Conservation (phyloP, 2,329 filamentous ascomycete species). For the Xylariaceae sp. region DNA sequence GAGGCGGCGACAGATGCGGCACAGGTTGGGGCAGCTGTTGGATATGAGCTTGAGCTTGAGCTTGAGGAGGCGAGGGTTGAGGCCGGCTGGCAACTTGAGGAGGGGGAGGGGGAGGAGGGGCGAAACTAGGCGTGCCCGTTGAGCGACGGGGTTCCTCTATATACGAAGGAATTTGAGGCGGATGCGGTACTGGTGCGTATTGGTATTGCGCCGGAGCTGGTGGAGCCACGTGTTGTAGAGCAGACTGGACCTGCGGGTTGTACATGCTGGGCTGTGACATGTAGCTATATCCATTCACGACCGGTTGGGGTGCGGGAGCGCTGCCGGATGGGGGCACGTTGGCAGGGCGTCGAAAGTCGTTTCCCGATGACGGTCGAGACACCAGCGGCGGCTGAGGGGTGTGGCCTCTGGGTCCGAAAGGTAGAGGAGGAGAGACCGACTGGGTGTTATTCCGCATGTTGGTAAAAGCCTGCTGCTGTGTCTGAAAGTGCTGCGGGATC, state of each 20-base stretch:
- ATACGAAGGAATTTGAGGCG: constrained; percentile 59
- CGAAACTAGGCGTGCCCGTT: constrained; percentile 64
- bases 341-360: constrained; percentile 70
- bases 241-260: constrained; percentile 53
- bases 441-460: constrained; percentile 78
- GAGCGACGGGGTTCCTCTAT: constrained; percentile 71
- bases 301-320: constrained; percentile 56
- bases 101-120: constrained; percentile 46
- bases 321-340: constrained; percentile 62
- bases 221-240: constrained; percentile 37
- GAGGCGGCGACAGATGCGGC: constrained; percentile 49
- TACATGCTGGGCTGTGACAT: constrained; percentile 85
- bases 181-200: constrained; percentile 35
- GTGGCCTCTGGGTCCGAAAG: constrained; percentile 66
- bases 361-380: constrained; percentile 75
- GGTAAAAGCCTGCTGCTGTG: constrained; percentile 62
- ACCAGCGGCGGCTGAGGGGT: constrained; percentile 75
- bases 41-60: constrained; percentile 53
- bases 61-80: constrained; percentile 56
- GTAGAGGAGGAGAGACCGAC: constrained; percentile 78
- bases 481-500: constrained; percentile 66
- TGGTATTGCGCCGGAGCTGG: constrained; percentile 33
- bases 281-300: constrained; percentile 67
- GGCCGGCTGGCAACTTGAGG: constrained; percentile 42
- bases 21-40: constrained; percentile 45